Evolutionary conservation across 2,329 filamentous ascomycete genomes (phyloP).

Genomic region (Trichoderma breve): DNA sequence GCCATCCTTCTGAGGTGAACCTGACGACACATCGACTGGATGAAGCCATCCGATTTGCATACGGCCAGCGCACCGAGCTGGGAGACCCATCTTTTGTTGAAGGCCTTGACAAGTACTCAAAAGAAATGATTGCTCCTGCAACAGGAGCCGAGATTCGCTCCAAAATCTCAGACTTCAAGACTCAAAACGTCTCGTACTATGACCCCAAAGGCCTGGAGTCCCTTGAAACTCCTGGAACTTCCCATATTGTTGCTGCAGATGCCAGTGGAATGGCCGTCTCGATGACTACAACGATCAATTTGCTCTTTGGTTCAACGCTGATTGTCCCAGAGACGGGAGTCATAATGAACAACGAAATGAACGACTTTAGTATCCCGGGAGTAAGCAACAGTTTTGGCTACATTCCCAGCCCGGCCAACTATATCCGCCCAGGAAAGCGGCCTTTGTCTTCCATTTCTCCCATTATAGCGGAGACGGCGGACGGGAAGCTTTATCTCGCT

Average conservation of each 20-base stretch:
- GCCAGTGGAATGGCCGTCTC: slow-evolving; percentile 68
- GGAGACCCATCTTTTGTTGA: slow-evolving; percentile 73
- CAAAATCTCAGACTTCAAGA: slow-evolving; percentile 43
- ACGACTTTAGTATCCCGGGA: slow-evolving; percentile 76
- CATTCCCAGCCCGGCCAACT: slow-evolving; percentile 72
- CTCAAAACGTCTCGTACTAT: slow-evolving; percentile 42
- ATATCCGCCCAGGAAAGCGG: slow-evolving; percentile 71
- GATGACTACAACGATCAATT: slow-evolving; percentile 77
- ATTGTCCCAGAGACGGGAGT: slow-evolving; percentile 80
- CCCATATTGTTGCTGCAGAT: slow-evolving; percentile 67
- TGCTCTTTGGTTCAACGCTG: slow-evolving; percentile 72
- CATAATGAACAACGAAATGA: slow-evolving; percentile 64
- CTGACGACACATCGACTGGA: slow-evolving; percentile 76
- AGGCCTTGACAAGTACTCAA: slow-evolving; percentile 59
- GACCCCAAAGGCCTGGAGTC: slow-evolving; percentile 47
- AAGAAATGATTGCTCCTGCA: slow-evolving; percentile 61
- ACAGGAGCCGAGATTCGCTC: slow-evolving; percentile 52
- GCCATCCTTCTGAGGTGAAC: slow-evolving; percentile 49
- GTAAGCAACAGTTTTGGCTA: slow-evolving; percentile 73
- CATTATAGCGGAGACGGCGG: slow-evolving; percentile 69
- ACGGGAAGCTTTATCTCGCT: slow-evolving; percentile 67
- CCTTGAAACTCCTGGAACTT: slow-evolving; percentile 64
- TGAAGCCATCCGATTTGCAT: slow-evolving; percentile 80
- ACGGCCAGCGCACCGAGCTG: slow-evolving; percentile 68
- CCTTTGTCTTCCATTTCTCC: slow-evolving; percentile 77